phyloP scores from a whole-genome alignment of 164 flowering plant species.

The Chloranthus sessilifolius region DNA sequence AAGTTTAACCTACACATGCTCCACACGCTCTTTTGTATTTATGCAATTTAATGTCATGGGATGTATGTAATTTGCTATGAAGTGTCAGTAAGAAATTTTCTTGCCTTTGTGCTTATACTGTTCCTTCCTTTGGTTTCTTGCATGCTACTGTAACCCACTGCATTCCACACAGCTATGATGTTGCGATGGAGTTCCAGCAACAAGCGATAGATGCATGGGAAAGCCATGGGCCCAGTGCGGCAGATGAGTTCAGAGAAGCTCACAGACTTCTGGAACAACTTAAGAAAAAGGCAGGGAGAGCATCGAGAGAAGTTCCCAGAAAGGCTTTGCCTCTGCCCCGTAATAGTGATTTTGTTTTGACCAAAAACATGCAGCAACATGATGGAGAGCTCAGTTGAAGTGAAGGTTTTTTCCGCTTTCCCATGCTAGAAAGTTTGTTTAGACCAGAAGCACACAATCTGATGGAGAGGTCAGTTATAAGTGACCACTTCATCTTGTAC shows the following conservation, averaged over 20 bases:
- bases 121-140: neutral
- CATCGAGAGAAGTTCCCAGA: slow-evolving; percentile 10
- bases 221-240: slow-evolving; percentile 42
- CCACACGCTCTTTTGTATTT: no score
- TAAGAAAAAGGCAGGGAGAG: slow-evolving; percentile 30
- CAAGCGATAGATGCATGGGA: slow-evolving; percentile 44
- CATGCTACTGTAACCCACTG: neutral
- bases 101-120: no score
- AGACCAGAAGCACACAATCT: slow-evolving; percentile 14
- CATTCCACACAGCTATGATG: slow-evolving; percentile 32
- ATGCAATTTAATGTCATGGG: no score
- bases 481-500: no score
- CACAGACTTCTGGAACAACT: slow-evolving; percentile 36
- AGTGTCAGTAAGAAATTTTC: no score
- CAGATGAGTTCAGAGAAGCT: slow-evolving; percentile 44
- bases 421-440: slow-evolving; percentile 9
- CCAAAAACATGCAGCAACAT: slow-evolving; percentile 12
- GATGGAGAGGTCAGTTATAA: slow-evolving; percentile 7
- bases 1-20: no score
- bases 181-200: slow-evolving; percentile 53
- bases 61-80: no score
- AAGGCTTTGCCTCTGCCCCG: slow-evolving; percentile 47
- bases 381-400: slow-evolving; percentile 7
- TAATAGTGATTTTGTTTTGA: slow-evolving; percentile 9
- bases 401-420: slow-evolving; percentile 46